Evolutionary conservation across 805 yeast genomes (phyloP).

Genomic region (Ogataea methanolica): DNA sequence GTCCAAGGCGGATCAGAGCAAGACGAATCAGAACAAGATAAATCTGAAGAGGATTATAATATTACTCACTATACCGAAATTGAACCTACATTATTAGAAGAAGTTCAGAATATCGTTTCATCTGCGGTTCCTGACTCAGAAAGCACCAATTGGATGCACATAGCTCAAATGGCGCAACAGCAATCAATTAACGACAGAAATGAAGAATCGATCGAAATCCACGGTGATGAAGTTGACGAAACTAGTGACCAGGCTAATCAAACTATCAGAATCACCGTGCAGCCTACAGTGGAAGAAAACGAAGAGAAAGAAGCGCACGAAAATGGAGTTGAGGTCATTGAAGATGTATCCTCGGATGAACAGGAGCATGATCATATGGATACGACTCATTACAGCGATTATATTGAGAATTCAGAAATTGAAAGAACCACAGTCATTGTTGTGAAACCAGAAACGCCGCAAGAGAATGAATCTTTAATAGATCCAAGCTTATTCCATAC

Average conservation of each 20-base stretch:
- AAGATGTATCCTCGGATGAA: not conserved
- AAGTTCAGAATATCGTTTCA: not conserved
- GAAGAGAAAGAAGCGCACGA: not conserved
- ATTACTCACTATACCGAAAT: not conserved
- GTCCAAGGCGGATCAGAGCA: conserved; percentile 2
- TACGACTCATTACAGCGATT: not conserved
- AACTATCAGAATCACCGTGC: not conserved
- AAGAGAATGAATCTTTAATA: not conserved
- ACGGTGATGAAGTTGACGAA: conserved; percentile 9
- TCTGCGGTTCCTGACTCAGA: not conserved
- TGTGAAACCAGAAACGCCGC: not conserved
- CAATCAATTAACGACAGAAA: not conserved
- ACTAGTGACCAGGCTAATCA: not conserved
- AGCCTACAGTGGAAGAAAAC: not conserved
- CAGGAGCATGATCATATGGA: no score
- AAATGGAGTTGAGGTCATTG: not conserved
- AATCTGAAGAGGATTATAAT: not conserved
- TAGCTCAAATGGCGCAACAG: conserved; percentile 8
- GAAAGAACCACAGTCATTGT: conserved; percentile 5
- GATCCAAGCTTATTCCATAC: conserved; percentile 9
- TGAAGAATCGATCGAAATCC: not conserved
- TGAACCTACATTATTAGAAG: not conserved
- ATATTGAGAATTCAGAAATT: not conserved
- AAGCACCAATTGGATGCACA: conserved; percentile 8
- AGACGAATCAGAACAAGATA: conserved; percentile 5